Evolutionary conservation across 805 yeast genomes (phyloP).

Genomic region (Candida mattraensis): DNA sequence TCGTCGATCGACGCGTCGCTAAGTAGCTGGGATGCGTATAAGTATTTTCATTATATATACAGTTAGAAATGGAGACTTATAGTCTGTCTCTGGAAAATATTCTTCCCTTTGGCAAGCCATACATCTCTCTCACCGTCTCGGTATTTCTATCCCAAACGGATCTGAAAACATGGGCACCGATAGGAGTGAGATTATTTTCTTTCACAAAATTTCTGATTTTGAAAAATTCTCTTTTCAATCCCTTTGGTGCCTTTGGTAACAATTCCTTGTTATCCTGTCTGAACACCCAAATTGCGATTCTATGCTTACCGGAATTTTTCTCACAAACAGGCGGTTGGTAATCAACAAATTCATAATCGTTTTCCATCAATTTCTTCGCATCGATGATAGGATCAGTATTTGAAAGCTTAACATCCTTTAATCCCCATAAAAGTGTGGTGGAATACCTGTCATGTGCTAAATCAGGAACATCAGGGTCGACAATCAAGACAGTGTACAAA

Average conservation of each 20-base stretch:
- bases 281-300: slow-evolving; percentile 88
- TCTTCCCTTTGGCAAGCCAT: slow-evolving; percentile 73
- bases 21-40: too few species aligned
- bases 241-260: slow-evolving; percentile 22
- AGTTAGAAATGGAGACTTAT: background rate
- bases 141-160: slow-evolving; percentile 78
- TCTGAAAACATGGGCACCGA: slow-evolving; percentile 94
- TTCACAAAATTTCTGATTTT: slow-evolving; percentile 70
- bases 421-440: slow-evolving; percentile 76
- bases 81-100: slow-evolving; percentile 71
- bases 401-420: slow-evolving; percentile 61
- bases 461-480: slow-evolving; percentile 92
- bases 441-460: slow-evolving; percentile 62
- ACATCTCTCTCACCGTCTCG: slow-evolving; percentile 61
- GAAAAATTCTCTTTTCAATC: slow-evolving; percentile 48
- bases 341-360: slow-evolving; percentile 46
- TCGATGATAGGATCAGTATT: slow-evolving; percentile 59
- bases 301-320: slow-evolving; percentile 78
- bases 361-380: slow-evolving; percentile 38
- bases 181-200: slow-evolving; percentile 57
- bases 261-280: slow-evolving; percentile 51
- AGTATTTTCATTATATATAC: slow-evolving; percentile 2
- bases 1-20: too few species aligned
- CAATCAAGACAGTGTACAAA: slow-evolving; percentile 73
- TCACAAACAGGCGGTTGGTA: slow-evolving; percentile 88